A percentile compares a stretch with the other conserved stretches of the same genome.
phyloP scores from a whole-genome alignment of 2,329 filamentous ascomycete species.

The Sarocladium kiliense region DNA sequence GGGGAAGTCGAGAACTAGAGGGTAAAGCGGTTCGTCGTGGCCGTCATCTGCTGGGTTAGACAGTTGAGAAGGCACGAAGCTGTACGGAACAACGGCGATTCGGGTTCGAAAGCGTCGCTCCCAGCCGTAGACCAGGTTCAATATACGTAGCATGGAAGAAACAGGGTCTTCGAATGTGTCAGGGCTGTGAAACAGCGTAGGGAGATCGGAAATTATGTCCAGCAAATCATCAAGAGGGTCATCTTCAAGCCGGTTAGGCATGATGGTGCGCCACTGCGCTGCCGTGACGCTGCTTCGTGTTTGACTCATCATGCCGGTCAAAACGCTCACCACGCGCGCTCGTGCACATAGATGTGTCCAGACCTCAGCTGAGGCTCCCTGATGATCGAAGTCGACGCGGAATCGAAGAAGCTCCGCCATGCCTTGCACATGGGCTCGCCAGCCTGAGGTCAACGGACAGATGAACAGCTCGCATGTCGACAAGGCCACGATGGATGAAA shows the following conservation, averaged over 20 bases:
- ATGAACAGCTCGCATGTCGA: slow-evolving; percentile 9
- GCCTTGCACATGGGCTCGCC: slow-evolving; percentile 9
- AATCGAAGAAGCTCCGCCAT: slow-evolving; percentile 9
- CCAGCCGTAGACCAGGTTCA: not conserved
- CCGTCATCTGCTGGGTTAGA: slow-evolving; percentile 6
- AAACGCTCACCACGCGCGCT: slow-evolving; percentile 4
- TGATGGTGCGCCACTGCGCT: slow-evolving; percentile 7
- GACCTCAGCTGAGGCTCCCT: not conserved
- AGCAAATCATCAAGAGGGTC: slow-evolving; percentile 5
- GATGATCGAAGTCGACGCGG: not conserved
- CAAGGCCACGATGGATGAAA: slow-evolving; percentile 4
- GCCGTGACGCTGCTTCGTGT: not conserved
- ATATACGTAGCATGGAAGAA: not conserved
- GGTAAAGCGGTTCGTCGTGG: not conserved
- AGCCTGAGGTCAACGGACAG: slow-evolving; percentile 5
- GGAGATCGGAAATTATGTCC: slow-evolving; percentile 6
- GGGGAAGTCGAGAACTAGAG: slow-evolving; percentile 1
- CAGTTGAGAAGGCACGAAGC: slow-evolving; percentile 1
- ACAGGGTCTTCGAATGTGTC: not conserved
- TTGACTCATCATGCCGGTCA: slow-evolving; percentile 8
- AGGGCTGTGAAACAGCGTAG: not conserved
- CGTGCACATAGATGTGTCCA: slow-evolving; percentile 6
- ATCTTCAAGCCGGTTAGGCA: not conserved
- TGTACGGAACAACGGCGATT: not conserved
- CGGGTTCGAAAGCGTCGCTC: not conserved